Evolutionary conservation across 768 basidiomycete genomes (phyloP), one percentile per base, ranked within the genome.

Genomic region (Suillus clintonianus): DNA sequence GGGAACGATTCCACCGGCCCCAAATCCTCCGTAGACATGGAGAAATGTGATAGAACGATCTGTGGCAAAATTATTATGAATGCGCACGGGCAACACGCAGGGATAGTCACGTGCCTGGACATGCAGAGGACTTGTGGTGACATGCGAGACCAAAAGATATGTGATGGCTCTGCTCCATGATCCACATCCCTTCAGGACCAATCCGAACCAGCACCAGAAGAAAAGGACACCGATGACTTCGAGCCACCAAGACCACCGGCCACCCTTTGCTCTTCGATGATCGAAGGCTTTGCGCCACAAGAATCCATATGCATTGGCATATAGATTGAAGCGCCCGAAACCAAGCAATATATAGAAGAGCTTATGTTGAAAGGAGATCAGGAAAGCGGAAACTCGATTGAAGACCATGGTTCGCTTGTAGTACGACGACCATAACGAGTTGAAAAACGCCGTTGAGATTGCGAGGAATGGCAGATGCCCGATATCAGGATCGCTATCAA

Each of bases 41-140:
- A 90, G 75, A 96, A 99, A 80, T 99, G 97, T 9, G 97, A 99
- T 32, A 99, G 86, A 1, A 98, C 96, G 69, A 99, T 99, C 90
- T 91, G 68, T 19, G 30, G 36, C 14, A 10, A 32, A 48, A 22
- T 41, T 2, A 9, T n/a, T 27, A 36, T 67, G 17, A 42, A 41
- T 5, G 72, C 59, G 19, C 19, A 27, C 4, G 41, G 11, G 5
- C 14, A 27, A 24, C 30, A 32, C 17, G 32, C n/a, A 1, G 11
- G 36, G 36, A 66, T 57, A 51, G 24, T 60, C 50, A 78, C 82
- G 62, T 70, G 92, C 97, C 86, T 98, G 97, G 37, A 99, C 86
- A 72, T 99, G 97, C 27, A 99, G 82, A 6, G 97, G 97, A 70
- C 93, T 93, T 7, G 97, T 88, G 14, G 87, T 87, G 45, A 90